Base-by-base conservation (phyloP, 2,329 filamentous ascomycete species). In the Blumeria graminis region DNA sequence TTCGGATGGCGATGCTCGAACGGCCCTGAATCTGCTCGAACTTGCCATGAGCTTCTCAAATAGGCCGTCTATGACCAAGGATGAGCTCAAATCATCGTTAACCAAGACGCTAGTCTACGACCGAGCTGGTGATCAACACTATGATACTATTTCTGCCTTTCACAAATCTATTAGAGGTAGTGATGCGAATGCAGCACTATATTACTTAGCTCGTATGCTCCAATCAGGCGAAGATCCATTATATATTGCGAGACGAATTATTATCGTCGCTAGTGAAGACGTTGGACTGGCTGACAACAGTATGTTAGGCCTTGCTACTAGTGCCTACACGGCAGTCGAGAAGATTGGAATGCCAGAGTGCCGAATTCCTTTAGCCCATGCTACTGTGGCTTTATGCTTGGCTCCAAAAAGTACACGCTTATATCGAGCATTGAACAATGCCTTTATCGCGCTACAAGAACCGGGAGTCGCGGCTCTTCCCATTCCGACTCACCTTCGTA, bases 61-160 rank as follows among this genome's bases (percentile, higher is more conserved):
- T 35, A 75, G 77, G 6, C 72, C 76, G 0, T 72, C 73, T 9
- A 80, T 84, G 60, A 92, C 86, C 0, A 79, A 82, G 60, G 80
- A 83, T 6, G 77, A 80, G 58, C 79, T 98, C 66, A 94, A 94
- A 66, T 73, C 80, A 1, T 77, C 84, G 1, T 74, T 98, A 9
- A 96, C 90, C 1, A 89, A 89, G 66, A 96, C 90, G 0, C 74
- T 96, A 1, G 88, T 96, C 13, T 96, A 96, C 69, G 92, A 98
- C 68, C 81, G 92, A 56, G 86, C 85, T 0, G 90, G 92, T 55
- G 92, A 98, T 69, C 87, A 94, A 67, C 92, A 96, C 70, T 98
- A 96, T 71, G 90, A 98, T 66, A 92, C 86, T 56, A 96, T 98
- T 64, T 94, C 86, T 0, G 92, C 92, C 34, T 92, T 96, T 63